Conservation (phyloP, 441 rosid species). For the Jatropha podagrica region DNA sequence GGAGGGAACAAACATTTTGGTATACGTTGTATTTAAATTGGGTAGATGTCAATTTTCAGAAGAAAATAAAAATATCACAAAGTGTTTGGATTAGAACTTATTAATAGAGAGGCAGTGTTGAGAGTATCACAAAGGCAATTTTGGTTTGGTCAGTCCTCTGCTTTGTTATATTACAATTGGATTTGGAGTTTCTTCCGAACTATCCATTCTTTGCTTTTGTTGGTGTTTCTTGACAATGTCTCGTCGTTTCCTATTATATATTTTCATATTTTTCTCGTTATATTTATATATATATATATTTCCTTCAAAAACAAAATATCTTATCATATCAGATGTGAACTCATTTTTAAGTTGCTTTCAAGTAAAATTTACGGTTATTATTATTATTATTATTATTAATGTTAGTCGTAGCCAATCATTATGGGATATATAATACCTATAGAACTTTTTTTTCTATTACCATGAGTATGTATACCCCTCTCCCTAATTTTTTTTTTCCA, state of each 20-base stretch:
- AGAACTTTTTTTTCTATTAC: too few species aligned
- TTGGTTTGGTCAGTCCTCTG: constrained; percentile 11
- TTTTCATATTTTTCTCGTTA: not conserved
- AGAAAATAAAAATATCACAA: not conserved
- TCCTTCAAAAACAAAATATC: too few species aligned
- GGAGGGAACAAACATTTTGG: constrained; percentile 41
- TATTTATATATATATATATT: too few species aligned
- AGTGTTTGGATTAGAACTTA: not conserved
- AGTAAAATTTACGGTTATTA: too few species aligned
- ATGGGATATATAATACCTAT: too few species aligned
- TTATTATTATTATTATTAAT: too few species aligned
- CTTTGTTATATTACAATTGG: not conserved
- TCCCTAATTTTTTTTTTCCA: too few species aligned
- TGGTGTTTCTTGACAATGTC: not conserved
- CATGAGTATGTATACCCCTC: too few species aligned
- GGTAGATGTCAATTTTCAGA: constrained; percentile 34
- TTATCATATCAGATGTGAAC: too few species aligned
- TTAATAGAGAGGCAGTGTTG: not conserved
- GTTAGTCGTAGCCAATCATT: too few species aligned
- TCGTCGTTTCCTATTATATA: not conserved
- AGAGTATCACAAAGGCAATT: constrained; percentile 5
- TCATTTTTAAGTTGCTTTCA: too few species aligned
- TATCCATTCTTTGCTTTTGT: not conserved
- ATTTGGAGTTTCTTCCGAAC: constrained; percentile 2
- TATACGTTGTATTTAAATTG: constrained; percentile 28